phyloP scores from a whole-genome alignment of 805 yeast species.

The Hanseniaspora nectarophila region DNA sequence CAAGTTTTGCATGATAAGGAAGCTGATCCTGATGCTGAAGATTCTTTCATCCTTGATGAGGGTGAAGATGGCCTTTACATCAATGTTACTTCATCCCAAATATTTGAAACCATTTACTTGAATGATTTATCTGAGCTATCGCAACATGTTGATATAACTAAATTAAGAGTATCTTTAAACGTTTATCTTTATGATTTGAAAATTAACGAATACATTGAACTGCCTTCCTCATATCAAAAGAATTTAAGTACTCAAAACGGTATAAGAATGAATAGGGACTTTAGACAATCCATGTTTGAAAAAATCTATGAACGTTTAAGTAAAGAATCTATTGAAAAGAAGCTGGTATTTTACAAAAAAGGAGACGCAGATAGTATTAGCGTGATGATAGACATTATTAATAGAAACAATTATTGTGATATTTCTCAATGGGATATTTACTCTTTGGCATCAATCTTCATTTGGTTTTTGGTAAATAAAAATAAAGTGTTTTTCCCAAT shows the following conservation, averaged over 20 bases:
- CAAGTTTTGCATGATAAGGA: slow-evolving; percentile 30
- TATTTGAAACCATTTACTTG: slow-evolving; percentile 31
- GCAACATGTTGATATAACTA: slow-evolving; percentile 57
- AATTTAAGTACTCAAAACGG: slow-evolving; percentile 17
- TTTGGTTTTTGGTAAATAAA: slow-evolving; percentile 39
- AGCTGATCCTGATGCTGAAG: background rate
- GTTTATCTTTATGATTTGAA: slow-evolving; percentile 59
- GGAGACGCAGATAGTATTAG: slow-evolving; percentile 39
- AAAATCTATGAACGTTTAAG: slow-evolving; percentile 41
- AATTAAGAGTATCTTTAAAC: slow-evolving; percentile 59
- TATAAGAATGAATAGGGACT: slow-evolving; percentile 26
- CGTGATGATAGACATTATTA: slow-evolving; percentile 39
- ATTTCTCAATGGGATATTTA: slow-evolving; percentile 54
- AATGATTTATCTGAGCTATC: slow-evolving; percentile 43
- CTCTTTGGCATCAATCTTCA: slow-evolving; percentile 32
- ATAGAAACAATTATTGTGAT: slow-evolving; percentile 46
- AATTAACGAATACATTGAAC: slow-evolving; percentile 37
- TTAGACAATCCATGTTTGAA: slow-evolving; percentile 35
- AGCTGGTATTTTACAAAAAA: slow-evolving; percentile 44
- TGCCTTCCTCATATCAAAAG: slow-evolving; percentile 33
- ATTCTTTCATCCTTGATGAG: slow-evolving; percentile 2
- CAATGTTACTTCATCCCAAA: slow-evolving; percentile 14
- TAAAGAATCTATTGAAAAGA: slow-evolving; percentile 33
- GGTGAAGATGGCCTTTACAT: background rate
- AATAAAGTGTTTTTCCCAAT: slow-evolving; percentile 45